phyloP scores from a whole-genome alignment of 2,329 filamentous ascomycete genomes.

The Metarhizium brunneum region DNA sequence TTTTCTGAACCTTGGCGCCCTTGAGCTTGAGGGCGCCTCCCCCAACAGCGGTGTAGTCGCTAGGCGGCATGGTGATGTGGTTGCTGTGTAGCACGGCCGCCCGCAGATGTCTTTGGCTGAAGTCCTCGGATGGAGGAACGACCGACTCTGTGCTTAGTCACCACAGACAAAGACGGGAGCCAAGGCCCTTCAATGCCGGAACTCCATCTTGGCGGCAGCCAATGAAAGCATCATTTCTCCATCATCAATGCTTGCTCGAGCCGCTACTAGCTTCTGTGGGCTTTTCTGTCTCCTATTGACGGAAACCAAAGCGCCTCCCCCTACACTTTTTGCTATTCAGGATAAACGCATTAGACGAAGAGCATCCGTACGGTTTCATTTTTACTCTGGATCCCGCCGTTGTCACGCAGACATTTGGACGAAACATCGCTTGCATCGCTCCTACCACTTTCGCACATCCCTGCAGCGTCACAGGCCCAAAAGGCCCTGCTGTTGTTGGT shows the following conservation, averaged over 20 bases:
- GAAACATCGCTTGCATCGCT: neutral
- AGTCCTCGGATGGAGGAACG: no score
- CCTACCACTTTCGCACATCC: neutral
- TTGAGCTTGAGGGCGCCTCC: constrained; percentile 80
- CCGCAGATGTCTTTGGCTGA: no score
- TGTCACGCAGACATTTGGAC: neutral
- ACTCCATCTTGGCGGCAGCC: neutral
- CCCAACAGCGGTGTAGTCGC: constrained; percentile 60
- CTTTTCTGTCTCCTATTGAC: neutral
- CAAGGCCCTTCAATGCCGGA: no score
- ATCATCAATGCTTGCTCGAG: constrained; percentile 1
- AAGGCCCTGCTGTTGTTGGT: neutral
- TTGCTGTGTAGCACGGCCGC: neutral
- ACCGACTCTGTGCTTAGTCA: neutral
- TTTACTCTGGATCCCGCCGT: neutral
- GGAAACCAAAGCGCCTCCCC: neutral
- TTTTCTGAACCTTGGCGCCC: constrained; percentile 59
- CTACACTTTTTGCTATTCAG: neutral
- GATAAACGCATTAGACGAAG: neutral
- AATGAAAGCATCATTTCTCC: constrained; percentile 1
- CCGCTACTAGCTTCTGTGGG: neutral
- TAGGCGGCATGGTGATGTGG: constrained; percentile 44
- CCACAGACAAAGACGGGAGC: neutral
- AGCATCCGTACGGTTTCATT: neutral
- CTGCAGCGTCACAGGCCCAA: neutral